A percentile compares a stretch with the other conserved stretches of the same genome.
Evolutionary conservation across 371 early-diverging fungal species (phyloP).

Genomic region (Neoconidiobolus thromboides): DNA sequence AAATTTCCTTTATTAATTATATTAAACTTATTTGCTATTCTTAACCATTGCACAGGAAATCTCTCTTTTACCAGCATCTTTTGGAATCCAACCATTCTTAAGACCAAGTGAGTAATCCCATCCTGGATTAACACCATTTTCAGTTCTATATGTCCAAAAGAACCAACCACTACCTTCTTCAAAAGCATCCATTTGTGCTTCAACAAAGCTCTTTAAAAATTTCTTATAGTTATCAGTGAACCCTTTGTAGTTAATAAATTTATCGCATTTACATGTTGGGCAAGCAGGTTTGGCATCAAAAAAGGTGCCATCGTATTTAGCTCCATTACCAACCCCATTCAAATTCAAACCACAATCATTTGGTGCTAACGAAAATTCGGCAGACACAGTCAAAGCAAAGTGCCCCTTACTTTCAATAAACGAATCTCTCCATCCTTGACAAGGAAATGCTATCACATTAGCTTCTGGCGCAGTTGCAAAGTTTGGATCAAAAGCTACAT

Average conservation of each 20-base stretch:
- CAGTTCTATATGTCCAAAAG: constrained; percentile 33
- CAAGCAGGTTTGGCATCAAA: constrained; percentile 12
- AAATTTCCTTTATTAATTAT: too few relatives aligned
- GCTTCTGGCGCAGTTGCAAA: neutral
- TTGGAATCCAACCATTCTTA: constrained; percentile 14
- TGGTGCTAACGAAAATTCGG: constrained; percentile 51
- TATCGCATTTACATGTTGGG: constrained; percentile 24
- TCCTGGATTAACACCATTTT: constrained; percentile 12
- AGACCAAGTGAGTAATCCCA: constrained; percentile 16
- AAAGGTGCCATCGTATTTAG: constrained; percentile 43
- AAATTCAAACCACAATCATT: constrained; percentile 54
- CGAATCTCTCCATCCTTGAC: constrained; percentile 9
- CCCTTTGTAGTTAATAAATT: constrained; percentile 14
- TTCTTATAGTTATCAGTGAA: constrained; percentile 10
- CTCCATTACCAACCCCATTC: constrained; percentile 43
- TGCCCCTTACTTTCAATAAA: too few relatives aligned
- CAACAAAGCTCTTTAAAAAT: neutral
- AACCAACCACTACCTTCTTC: constrained; percentile 23
- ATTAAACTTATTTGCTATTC: too few relatives aligned
- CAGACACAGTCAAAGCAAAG: constrained; percentile 37
- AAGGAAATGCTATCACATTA: constrained; percentile 4
- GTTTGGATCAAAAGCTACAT: neutral
- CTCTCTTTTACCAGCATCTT: constrained; percentile 12
- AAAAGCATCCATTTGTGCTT: neutral
- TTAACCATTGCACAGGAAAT: neutral